These are phyloP conservation scores for Neurospora hispaniola DNA, from an alignment of 495 filamentous ascomycete species.

Conservation along the genomic window DNA sequence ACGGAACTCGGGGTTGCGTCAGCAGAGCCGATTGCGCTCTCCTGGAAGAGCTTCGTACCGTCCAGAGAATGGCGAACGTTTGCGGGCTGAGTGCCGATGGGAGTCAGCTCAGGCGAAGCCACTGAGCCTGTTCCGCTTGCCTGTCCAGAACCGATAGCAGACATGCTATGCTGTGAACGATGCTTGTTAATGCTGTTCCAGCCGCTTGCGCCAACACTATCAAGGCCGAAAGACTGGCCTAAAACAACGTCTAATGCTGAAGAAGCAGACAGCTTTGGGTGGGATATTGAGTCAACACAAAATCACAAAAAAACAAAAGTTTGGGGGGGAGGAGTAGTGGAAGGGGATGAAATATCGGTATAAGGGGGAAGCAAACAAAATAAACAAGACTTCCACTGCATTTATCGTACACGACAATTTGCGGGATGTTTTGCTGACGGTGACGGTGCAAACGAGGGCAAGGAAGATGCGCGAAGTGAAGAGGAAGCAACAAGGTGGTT, in stretches of 20 bases:
- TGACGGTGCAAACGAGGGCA: not conserved
- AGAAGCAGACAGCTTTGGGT: slow-evolving; percentile 58
- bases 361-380: slow-evolving; percentile 1
- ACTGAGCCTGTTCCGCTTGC: slow-evolving; percentile 22
- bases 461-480: not conserved
- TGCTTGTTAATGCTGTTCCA: slow-evolving; percentile 64
- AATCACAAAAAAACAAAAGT: slow-evolving; percentile 1
- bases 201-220: slow-evolving; percentile 38
- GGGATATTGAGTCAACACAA: slow-evolving; percentile 7
- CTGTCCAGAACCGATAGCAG: slow-evolving; percentile 44
- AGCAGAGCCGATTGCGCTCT: slow-evolving; percentile 13
- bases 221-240: slow-evolving; percentile 54
- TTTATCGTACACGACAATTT: not conserved
- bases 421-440: not conserved
- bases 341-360: not conserved
- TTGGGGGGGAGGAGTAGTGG: not conserved
- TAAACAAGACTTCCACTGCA: not conserved
- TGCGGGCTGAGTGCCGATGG: slow-evolving; percentile 34
- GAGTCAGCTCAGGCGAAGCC: slow-evolving; percentile 26
- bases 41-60: slow-evolving; percentile 23
- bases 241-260: slow-evolving; percentile 73
- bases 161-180: slow-evolving; percentile 74
- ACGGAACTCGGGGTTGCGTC: slow-evolving; percentile 16
- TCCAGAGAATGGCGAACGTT: slow-evolving; percentile 46
- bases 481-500: not conserved